These are phyloP conservation scores for Penicillium sp. DNA, from an alignment of 2,329 filamentous ascomycete species.

Conservation along the genomic window DNA sequence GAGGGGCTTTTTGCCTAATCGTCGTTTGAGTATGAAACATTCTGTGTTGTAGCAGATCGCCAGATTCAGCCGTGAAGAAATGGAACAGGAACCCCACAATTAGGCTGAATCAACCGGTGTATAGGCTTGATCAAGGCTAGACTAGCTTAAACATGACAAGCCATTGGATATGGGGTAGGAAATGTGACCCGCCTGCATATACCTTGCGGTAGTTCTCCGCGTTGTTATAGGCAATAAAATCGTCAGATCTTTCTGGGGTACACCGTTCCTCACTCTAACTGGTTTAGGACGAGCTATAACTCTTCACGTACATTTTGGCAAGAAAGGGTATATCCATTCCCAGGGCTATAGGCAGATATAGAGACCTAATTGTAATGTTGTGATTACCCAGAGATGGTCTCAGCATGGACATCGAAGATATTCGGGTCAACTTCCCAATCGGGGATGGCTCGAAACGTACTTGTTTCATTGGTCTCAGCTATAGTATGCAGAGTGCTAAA, in stretches of 20 bases:
- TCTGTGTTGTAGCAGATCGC: background rate
- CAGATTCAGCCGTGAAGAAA: conserved; percentile 16
- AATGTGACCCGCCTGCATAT: background rate
- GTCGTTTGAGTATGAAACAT: background rate
- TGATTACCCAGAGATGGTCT: background rate
- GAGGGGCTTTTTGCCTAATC: conserved; percentile 11
- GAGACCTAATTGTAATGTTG: background rate
- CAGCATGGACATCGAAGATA: background rate
- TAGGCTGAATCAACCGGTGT: conserved; percentile 16
- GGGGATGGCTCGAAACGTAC: conserved; percentile 1
- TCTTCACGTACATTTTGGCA: background rate
- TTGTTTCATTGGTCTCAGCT: background rate
- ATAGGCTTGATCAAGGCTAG: background rate
- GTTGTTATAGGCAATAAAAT: conserved; percentile 4
- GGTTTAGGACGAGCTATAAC: background rate
- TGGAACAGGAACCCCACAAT: background rate
- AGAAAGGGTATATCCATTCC: background rate
- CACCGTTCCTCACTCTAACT: background rate
- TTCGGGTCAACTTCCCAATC: background rate
- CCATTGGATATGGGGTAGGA: background rate
- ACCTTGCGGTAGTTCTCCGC: background rate
- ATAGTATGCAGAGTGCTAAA: background rate
- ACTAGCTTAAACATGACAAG: background rate
- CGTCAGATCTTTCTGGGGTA: conserved; percentile 1
- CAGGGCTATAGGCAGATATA: background rate